Base-by-base conservation (phyloP, 768 basidiomycete genomes). In the Boletus reticulatus region DNA sequence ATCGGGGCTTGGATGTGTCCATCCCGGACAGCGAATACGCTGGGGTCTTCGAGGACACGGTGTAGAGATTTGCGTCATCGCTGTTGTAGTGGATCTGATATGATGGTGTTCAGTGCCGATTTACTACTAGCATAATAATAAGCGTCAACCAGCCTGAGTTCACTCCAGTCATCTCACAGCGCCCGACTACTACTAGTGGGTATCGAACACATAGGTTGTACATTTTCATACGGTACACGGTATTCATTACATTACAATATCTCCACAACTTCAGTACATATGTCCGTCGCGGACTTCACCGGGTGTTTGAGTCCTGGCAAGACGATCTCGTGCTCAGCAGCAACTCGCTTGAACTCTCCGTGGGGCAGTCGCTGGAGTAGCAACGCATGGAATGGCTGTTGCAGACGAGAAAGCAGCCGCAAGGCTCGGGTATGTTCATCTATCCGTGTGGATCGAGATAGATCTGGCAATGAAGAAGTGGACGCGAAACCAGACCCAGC, bases 81-180 rank as follows among this genome's bases (percentile, higher is more conserved):
- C 75, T 67, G 68, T 88, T 87, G 70, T 85, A 87, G 65, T 87
- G 83, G 46, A 87, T 85, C 82, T 84, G 22, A 41, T 38, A 37
- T 19, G 48, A 24, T 31, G 44, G n/a, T 17, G 17, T 50, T 52
- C 37, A 39, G 8, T 13, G 37, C 8, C 36, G 19, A 22, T 16
- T n/a, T n/a, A n/a, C n/a, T n/a, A n/a, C n/a, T n/a, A n/a, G n/a
- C n/a, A n/a, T n/a, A n/a, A n/a, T n/a, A n/a, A n/a, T n/a, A n/a
- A n/a, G n/a, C n/a, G n/a, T n/a, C n/a, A n/a, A n/a, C n/a, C n/a
- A n/a, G n/a, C n/a, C n/a, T n/a, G n/a, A n/a, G n/a, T n/a, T n/a
- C n/a, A n/a, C n/a, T n/a, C n/a, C n/a, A n/a, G n/a, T n/a, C n/a
- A n/a, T n/a, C n/a, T n/a, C n/a, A n/a, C n/a, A n/a, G n/a, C n/a